Base-by-base conservation (phyloP, 2,329 filamentous ascomycete species). In the Phaeosphaeria sp. region DNA sequence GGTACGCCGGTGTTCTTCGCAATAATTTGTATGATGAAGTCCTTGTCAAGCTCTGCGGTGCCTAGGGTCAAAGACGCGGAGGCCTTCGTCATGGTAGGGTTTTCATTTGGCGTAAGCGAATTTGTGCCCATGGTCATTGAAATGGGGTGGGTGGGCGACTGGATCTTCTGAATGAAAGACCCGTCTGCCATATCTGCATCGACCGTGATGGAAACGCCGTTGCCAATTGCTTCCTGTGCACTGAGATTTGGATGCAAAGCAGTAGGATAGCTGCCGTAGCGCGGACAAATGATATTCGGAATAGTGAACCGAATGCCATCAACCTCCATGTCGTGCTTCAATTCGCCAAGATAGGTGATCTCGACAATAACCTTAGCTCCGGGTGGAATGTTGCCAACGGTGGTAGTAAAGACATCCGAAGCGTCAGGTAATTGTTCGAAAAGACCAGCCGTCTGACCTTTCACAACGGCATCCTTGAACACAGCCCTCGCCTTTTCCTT, bases 281-380 rank as follows among this genome's bases (percentile, higher is more conserved):
- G 83, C 1, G 89, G 89, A 0, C 86, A 87, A 54, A 93, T 88
- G 48, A 74, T 77, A 0, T 84, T 90, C 0, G 90, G 90, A 4
- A 93, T 84, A 4, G 86, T 91, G 69, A 89, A 90, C 6, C 89
- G 84, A 24, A 90, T 79, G 6, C 88, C 88, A 67, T 92, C 87
- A 2, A 85, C 80, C 60, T 88, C 86, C 44, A 87, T 84, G 68
- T 92, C 89, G 63, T 91, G 87, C 76, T 91, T 91, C 53, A 92
- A 80, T 71, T 92, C 89, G 2, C 87, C 87, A 4, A 91, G 80
- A 60, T 90, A 91, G 0, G 81, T 85, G 54, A 92, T 85, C 11
- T 88, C 81, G 6, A 92, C 83, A 6, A 81, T 72, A 33, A 91
- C 77, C 33, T 79, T 82, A 17, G 84, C 82, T 0, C 81, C 81